Base-by-base conservation (phyloP, 495 filamentous ascomycete species). In the Astrocystis sublimbata region DNA sequence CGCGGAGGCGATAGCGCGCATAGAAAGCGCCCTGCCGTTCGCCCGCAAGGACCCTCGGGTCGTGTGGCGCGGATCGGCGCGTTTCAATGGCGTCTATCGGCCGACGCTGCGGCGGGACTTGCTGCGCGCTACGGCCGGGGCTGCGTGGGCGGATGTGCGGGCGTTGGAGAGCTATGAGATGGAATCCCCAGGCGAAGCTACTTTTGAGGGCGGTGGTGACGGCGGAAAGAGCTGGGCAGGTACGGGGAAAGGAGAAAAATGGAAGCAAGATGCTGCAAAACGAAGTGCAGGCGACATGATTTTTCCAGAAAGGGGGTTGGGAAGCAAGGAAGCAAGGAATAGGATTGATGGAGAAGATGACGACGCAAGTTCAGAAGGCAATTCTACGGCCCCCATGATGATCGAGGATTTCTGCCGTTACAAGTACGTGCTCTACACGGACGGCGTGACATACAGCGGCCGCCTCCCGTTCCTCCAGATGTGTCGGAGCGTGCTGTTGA, bases 391-490 rank as follows among this genome's bases (percentile, higher is more conserved):
- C 2, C 63, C 74, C 24, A 55, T 57, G 7, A 63, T 76, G 7
- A 63, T 76, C 52, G 56, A 71, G 21, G 71, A 76, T 8, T 75
- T 75, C 58, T 76, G 74, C 43, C 67, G 63, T 28, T 73, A 71
- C 42, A 72, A 68, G 53, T 75, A 71, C 47, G 69, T 73, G 7
- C 62, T 81, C 4, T 79, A 81, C 41, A 78, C 79, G 1, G 80
- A 83, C 66, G 78, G 78, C 0, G 70, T 80, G 35, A 81, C 79
- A 4, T 80, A 80, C 49, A 79, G 78, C n/a, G 79, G 74, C n/a
- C 74, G 74, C 6, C 68, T 76, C 10, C 70, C 71, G 24, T 76
- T 70, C 58, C 71, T 71, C 15, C 71, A 72, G 66, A 54, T 74
- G 7, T 76, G 74, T 56, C 60, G 54, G 3, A 73, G 70, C 38